These are phyloP conservation scores for Thelonectria discophora DNA, from an alignment of 2,329 filamentous ascomycete genomes.

Conservation along the genomic window DNA sequence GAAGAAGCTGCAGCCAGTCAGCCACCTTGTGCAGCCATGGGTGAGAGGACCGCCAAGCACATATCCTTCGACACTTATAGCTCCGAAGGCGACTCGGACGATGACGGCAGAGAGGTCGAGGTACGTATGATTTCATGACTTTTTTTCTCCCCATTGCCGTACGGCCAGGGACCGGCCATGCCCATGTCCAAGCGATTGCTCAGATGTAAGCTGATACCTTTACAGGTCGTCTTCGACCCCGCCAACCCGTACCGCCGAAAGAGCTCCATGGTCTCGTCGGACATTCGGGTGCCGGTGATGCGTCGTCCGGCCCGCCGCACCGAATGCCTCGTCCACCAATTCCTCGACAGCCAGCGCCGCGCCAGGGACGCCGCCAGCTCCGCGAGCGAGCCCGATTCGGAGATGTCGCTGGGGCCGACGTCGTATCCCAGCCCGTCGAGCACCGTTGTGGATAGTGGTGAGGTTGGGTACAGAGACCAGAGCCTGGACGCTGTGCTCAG, in stretches of 20 bases:
- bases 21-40: conserved; percentile 23
- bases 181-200: not conserved
- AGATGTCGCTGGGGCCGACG: conserved; percentile 44
- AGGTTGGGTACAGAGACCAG: conserved; percentile 21
- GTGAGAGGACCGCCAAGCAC: conserved; percentile 33
- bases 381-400: conserved; percentile 40
- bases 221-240: conserved; percentile 69
- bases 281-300: conserved; percentile 51
- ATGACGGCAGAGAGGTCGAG: conserved; percentile 58
- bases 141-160: too few species aligned
- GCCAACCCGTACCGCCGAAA: conserved; percentile 70
- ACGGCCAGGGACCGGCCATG: not conserved
- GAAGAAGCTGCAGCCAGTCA: not conserved
- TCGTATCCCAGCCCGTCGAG: conserved; percentile 35
- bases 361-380: conserved; percentile 42
- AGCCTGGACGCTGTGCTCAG: conserved; percentile 32
- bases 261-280: conserved; percentile 68
- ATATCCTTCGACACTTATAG: conserved; percentile 46
- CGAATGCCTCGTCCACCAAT: conserved; percentile 72
- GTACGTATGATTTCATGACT: conserved; percentile 44
- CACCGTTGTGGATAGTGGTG: conserved; percentile 28
- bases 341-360: conserved; percentile 65
- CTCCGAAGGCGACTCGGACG: conserved; percentile 60
- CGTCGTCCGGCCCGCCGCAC: conserved; percentile 48
- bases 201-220: not conserved